Percentiles rank a stretch among this genome's conserved stretches.
Conservation (phyloP, 2,329 filamentous ascomycete genomes). For the Curvularia sp. region DNA sequence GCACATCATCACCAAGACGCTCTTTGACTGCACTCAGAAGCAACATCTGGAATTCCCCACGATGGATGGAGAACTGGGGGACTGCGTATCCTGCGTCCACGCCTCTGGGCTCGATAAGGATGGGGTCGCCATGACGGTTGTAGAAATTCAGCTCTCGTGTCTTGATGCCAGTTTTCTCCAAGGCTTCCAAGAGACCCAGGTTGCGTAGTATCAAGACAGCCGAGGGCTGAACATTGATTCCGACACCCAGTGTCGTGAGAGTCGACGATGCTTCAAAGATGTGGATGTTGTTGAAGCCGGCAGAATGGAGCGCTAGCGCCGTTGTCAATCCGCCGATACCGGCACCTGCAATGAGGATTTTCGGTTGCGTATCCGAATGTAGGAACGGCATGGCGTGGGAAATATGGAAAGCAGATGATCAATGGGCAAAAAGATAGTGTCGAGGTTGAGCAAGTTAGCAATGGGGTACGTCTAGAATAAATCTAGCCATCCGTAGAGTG, state of each 20-base stretch:
- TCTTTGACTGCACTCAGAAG: slow-evolving; percentile 54
- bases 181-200: slow-evolving; percentile 52
- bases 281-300: slow-evolving; percentile 61
- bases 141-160: slow-evolving; percentile 57
- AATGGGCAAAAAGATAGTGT: not conserved
- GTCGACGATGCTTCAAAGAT: slow-evolving; percentile 54
- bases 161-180: slow-evolving; percentile 53
- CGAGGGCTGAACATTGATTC: slow-evolving; percentile 58
- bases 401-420: not conserved
- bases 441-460: not conserved
- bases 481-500: not conserved
- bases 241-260: slow-evolving; percentile 56
- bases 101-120: slow-evolving; percentile 55
- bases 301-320: slow-evolving; percentile 74
- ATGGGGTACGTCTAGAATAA: not conserved
- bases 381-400: slow-evolving; percentile 24
- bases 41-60: slow-evolving; percentile 57
- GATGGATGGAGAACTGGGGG: slow-evolving; percentile 57
- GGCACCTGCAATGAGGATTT: slow-evolving; percentile 48
- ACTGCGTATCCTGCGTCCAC: slow-evolving; percentile 53
- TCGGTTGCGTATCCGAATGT: slow-evolving; percentile 32
- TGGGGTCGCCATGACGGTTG: slow-evolving; percentile 54
- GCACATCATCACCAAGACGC: slow-evolving; percentile 49
- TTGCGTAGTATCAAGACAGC: slow-evolving; percentile 57
- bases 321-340: slow-evolving; percentile 79